Evolutionary conservation across 140 eudicot species (phyloP).

Genomic region (Senecio squalidus): DNA sequence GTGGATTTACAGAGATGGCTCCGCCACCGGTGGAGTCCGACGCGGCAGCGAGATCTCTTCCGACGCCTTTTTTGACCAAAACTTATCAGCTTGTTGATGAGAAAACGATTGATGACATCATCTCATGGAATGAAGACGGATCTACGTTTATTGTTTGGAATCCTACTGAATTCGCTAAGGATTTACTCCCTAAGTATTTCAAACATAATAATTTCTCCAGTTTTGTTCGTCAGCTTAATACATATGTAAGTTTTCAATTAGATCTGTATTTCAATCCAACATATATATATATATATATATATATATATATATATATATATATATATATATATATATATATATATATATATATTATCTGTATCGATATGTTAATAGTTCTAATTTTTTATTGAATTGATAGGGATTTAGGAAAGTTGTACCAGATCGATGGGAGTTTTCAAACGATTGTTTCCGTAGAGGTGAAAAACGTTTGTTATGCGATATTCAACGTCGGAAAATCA

Average conservation of each 20-base stretch:
- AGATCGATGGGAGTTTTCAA: conserved; percentile 92
- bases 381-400: conserved; percentile 27
- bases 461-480: conserved; percentile 61
- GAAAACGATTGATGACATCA: conserved; percentile 48
- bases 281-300: not conserved
- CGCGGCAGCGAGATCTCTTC: conserved; percentile 49
- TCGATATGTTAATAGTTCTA: not conserved
- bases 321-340: not conserved
- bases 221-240: conserved; percentile 82
- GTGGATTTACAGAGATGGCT: conserved; percentile 24
- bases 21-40: conserved; percentile 58
- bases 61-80: conserved; percentile 83
- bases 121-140: conserved; percentile 94
- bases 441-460: conserved; percentile 64
- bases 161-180: conserved; percentile 71
- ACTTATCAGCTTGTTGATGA: conserved; percentile 84
- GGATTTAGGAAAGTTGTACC: conserved; percentile 87
- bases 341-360: not conserved
- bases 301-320: too few species aligned
- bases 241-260: conserved; percentile 44
- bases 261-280: not conserved
- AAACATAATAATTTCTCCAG: conserved; percentile 85
- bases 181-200: conserved; percentile 71
- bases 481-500: conserved; percentile 78
- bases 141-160: conserved; percentile 84